A percentile compares a stretch with the other conserved stretches of the same genome.
Evolutionary conservation across 129 eudicot genomes (phyloP).

Genomic region (Centaurea solstitialis): DNA sequence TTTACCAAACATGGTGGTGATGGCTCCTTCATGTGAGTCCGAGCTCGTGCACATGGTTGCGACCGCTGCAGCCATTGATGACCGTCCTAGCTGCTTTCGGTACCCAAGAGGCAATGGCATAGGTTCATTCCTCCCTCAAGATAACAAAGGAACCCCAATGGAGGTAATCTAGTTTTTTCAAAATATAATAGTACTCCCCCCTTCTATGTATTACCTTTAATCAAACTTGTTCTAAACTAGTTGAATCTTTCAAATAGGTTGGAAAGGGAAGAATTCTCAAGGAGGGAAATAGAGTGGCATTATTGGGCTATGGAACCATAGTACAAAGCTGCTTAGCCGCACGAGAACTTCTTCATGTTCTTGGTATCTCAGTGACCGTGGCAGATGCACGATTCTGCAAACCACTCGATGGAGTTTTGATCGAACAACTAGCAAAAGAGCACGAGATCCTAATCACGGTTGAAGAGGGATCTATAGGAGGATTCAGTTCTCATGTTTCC

Average conservation of each 20-base stretch:
- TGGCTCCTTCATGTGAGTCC: slow-evolving; percentile 58
- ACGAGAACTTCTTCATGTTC: slow-evolving; percentile 31
- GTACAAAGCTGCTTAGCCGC: slow-evolving; percentile 62
- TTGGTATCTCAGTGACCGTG: slow-evolving; percentile 42
- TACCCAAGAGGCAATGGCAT: slow-evolving; percentile 58
- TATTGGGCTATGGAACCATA: slow-evolving; percentile 63
- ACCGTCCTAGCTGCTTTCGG: slow-evolving; percentile 56
- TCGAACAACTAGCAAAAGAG: slow-evolving; percentile 46
- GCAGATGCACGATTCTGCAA: slow-evolving; percentile 73
- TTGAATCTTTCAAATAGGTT: slow-evolving; percentile 31
- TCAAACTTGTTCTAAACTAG: neutral
- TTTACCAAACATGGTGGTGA: slow-evolving; percentile 62
- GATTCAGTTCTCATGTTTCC: slow-evolving; percentile 65
- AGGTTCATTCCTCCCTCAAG: slow-evolving; percentile 38
- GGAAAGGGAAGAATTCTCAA: slow-evolving; percentile 59
- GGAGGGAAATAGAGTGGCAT: slow-evolving; percentile 65
- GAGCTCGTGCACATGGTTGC: slow-evolving; percentile 62
- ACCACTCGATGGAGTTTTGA: slow-evolving; percentile 63
- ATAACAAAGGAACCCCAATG: slow-evolving; percentile 51
- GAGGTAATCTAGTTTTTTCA: slow-evolving; percentile 28
- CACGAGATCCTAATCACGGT: slow-evolving; percentile 60
- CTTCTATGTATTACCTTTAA: neutral
- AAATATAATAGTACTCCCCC: neutral
- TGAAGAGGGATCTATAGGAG: slow-evolving; percentile 76
- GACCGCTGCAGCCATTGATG: slow-evolving; percentile 52